Base-by-base conservation (phyloP, 1,284 basidiomycete species). In the Cystobasidium pallidum region DNA sequence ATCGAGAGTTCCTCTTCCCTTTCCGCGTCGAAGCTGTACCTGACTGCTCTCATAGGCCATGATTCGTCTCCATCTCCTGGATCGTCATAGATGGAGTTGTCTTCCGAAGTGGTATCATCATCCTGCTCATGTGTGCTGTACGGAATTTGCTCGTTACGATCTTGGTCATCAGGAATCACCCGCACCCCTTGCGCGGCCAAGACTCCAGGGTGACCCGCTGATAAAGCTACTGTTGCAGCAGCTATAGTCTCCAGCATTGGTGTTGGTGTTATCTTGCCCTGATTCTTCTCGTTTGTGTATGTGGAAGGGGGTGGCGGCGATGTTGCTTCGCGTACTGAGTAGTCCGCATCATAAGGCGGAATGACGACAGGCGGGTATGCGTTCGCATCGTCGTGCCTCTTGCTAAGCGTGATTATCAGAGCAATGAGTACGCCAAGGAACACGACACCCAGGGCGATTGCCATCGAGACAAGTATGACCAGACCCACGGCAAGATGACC, bases 381-480 rank as follows among this genome's bases (percentile, higher is more conserved):
- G 34, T 79, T 70, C 45, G 57, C 24, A 59, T 82, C 76, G 32
- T 91, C 91, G 65, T 88, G 85, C 57, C 91, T 85, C 26, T 90
- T 88, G 80, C 92, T 88, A 15, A 96, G 85, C 0, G 92, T 89
- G 88, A 92, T 92, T 51, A 98, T 83, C 57, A 98, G 89, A 58
- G 92, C 92, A 72, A 94, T 85, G 43, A 96, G 83, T 17, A 92
- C 90, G 26, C 97, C 85, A 0, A 98, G 83, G 83, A 99, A 94
- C 65, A 99, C 92, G 28, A 98, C 88, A 30, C 94, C 95, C 11
- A 94, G 92, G 3, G 92, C 89, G 75, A 98, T 96, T 34, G 94
- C 95, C 77, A 99, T 97, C 3, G 93, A 95, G 77, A 99, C 94
- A 47, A 98, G 86, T 75, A 99, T 97, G 68, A 99, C 92, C 45